A percentile compares a stretch with the other conserved stretches of the same genome.
These are phyloP conservation scores for Candida nanaspora DNA, from an alignment of 805 yeast species.

Conservation along the genomic window DNA sequence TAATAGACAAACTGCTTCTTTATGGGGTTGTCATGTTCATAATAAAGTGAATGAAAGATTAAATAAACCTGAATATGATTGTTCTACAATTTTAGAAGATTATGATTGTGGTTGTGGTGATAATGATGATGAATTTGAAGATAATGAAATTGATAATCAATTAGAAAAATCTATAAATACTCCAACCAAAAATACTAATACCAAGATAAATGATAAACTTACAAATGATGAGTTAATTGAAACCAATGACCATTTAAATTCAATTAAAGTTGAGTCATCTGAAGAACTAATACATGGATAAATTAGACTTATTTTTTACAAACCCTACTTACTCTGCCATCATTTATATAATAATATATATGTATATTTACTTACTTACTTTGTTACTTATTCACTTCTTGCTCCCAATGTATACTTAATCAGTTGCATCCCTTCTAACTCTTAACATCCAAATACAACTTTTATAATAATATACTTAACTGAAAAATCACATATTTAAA, in stretches of 20 bases:
- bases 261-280: conserved; percentile 38
- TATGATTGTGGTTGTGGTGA: conserved; percentile 95
- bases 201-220: too few relatives aligned
- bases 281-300: conserved; percentile 25
- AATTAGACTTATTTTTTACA: not conserved
- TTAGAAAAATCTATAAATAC: not conserved
- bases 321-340: too few relatives aligned
- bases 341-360: too few relatives aligned
- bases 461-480: too few relatives aligned
- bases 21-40: conserved; percentile 95
- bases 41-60: conserved; percentile 75
- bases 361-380: too few relatives aligned
- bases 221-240: conserved; percentile 11
- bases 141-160: not conserved
- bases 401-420: too few relatives aligned
- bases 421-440: too few relatives aligned
- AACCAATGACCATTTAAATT: conserved; percentile 31
- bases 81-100: conserved; percentile 76
- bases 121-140: conserved; percentile 50
- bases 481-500: too few relatives aligned
- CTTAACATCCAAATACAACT: too few relatives aligned
- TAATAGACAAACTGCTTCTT: conserved; percentile 71
- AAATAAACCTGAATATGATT: conserved; percentile 69
- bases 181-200: not conserved
- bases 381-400: too few relatives aligned